Evolutionary conservation across 2,329 filamentous ascomycete species (phyloP), one percentile per base, ranked within the genome.

Genomic region (Aurifilum marmelostoma): DNA sequence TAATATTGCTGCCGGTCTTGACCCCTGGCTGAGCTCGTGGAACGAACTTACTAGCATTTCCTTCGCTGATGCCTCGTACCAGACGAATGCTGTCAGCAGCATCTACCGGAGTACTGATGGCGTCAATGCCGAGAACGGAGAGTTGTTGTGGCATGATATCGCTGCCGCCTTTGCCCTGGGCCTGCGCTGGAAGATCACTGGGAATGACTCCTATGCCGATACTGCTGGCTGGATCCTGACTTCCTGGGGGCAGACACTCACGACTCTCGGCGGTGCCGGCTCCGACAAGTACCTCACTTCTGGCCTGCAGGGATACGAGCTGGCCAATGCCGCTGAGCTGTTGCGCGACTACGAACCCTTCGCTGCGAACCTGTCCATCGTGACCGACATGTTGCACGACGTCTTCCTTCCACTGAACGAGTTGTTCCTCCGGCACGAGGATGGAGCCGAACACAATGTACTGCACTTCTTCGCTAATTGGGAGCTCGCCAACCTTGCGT

Each of bases 271-370:
- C 18, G 81, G 81, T 0, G 77, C 69, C 32, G 73, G 75, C 4
- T 16, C 24, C 9, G 50, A 54, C 50, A 27, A 54, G 4, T 80
- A 75, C 67, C 79, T 84, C 2, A 78, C 79, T 0, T 75, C 80
- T 0, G 82, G 83, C 0, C 71, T 84, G 1, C 81, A 84, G 43
- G 82, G 83, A 0, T 83, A 83, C 66, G 75, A 84, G 69, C 74
- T 84, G 16, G 82, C 82, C 21, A 84, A 84, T 61, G 82, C 79
- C 0, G 83, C 77, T 0, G 83, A 60, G 56, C 14, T 60, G 16
- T 27, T 60, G 16, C 56, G 56, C 34, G 56, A 37, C 29, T 60
- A 60, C 29, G 16, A 27, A 29, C 54, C 54, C 16, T 59, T 59
- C 29, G 47, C 18, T 29, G 66, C 80, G 78, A 29, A 72, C 18